phyloP scores from a whole-genome alignment of 345 rosid genomes.

The Salix koriyanagi region DNA sequence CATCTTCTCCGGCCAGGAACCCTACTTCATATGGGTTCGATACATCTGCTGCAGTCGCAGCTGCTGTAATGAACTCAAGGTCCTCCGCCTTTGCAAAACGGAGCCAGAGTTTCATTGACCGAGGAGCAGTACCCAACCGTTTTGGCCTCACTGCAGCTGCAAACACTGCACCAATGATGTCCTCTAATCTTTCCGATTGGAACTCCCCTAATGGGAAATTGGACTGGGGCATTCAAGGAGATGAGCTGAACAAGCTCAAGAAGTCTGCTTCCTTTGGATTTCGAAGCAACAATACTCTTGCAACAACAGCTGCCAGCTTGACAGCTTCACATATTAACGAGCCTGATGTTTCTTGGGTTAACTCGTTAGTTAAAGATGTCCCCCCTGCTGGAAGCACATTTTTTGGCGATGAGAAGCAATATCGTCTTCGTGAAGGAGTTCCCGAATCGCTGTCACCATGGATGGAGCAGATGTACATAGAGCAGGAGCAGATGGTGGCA shows the following conservation, averaged over 20 bases:
- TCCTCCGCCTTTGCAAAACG: constrained; percentile 79
- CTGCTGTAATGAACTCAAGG: constrained; percentile 88
- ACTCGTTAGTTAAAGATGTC: constrained; percentile 72
- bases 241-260: constrained; percentile 78
- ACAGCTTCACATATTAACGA: constrained; percentile 37
- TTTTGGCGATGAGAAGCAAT: constrained; percentile 34
- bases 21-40: constrained; percentile 57
- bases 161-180: constrained; percentile 39
- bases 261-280: constrained; percentile 77
- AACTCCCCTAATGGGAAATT: constrained; percentile 73
- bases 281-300: constrained; percentile 38
- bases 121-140: constrained; percentile 36
- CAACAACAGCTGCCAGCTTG: constrained; percentile 24
- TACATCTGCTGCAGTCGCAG: constrained; percentile 83
- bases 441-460: constrained; percentile 53
- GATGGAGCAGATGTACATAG: constrained; percentile 87
- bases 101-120: constrained; percentile 87
- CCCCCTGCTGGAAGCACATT: constrained; percentile 33
- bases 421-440: constrained; percentile 32
- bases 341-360: constrained; percentile 96
- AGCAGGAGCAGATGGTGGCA: constrained; percentile 91
- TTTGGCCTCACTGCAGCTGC: constrained; percentile 45
- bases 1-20: constrained; percentile 59
- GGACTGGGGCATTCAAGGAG: constrained; percentile 89
- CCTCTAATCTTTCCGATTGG: constrained; percentile 66